Conservation (phyloP, 2,329 filamentous ascomycete genomes). For the Coniochaeta hoffmannii region DNA sequence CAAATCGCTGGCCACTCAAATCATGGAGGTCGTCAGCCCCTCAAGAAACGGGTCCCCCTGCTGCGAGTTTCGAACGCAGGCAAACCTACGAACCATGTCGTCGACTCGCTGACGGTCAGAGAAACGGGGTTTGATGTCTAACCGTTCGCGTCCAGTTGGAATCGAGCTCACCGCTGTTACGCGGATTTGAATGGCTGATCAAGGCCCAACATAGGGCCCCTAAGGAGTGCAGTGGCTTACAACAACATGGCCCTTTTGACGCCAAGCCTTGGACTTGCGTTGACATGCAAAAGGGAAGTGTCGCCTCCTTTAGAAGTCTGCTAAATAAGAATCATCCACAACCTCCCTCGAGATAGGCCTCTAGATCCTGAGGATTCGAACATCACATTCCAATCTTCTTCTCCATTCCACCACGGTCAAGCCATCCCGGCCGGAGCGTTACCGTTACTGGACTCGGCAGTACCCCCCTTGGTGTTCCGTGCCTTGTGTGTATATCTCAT, state of each 20-base stretch:
- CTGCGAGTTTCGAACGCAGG: not conserved
- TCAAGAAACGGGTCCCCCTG: conserved; percentile 1
- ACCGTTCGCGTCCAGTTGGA: conserved; percentile 1
- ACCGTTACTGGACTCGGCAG: conserved; percentile 1
- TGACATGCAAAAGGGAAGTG: not conserved
- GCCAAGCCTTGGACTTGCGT: not conserved
- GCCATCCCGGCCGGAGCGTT: conserved; percentile 1
- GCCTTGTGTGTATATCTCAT: conserved; percentile 1
- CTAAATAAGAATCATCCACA: conserved; percentile 1
- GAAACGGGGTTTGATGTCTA: conserved; percentile 1
- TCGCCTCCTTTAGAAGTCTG: not conserved
- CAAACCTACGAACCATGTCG: not conserved
- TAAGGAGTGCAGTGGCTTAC: not conserved
- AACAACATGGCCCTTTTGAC: not conserved
- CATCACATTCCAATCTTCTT: not conserved
- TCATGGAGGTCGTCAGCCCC: not conserved
- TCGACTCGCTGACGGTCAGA: not conserved
- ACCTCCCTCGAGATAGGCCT: not conserved
- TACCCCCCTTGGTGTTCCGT: not conserved
- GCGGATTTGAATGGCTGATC: not conserved
- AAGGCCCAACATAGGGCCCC: not conserved
- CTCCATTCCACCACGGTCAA: not conserved
- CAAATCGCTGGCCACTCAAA: not conserved
- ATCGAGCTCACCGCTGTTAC: not conserved
- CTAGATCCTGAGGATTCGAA: not conserved